Evolutionary conservation across 192 early-diverging fungal genomes (phyloP), one percentile per base, ranked within the genome.

Genomic region (Martensiomyces pterosporus): DNA sequence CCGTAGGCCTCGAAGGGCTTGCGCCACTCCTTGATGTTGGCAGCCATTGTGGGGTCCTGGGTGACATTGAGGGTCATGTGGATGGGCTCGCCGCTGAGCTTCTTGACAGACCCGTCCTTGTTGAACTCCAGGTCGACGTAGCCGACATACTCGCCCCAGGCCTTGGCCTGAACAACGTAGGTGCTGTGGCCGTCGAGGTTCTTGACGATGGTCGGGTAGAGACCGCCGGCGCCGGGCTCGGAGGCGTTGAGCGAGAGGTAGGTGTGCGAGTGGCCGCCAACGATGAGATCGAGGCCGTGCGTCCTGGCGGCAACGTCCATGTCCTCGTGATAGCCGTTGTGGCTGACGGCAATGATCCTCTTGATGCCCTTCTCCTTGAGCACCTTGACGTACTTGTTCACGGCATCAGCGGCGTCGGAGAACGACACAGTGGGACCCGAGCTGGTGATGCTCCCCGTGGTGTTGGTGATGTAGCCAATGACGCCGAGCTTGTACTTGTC

Each of bases 181-280:
- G 83, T 82, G 35, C 55, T 50, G 21, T 83, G 66, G 22, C 78
- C 79, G 43, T 80, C 81, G 14, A 64, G 39, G 62, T 84, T 86
- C 12, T 45, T 76, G 24, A 85, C 76, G 3, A 50, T 48, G 32
- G 83, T 87, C 17, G 87, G 87, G 55, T 85, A 89, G 7, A 75
- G 73, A 1, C 87, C 87, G 16, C 60, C 64, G 14, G 68, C 75
- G 17, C 56, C 46, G n/a, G 64, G 59, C n/a, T 72, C 75, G 9
- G 54, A 54, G 0, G 77, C 52, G 44, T 84, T 71, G 27, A 69
- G 70, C 23, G 76, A 52, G 6, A 89, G 57, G 43, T 83, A 79
- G 1, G 84, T 78, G 49, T 89, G 87, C 21, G 80, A 84, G 65
- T 89, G 85, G 3, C 87, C 85, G 24, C 87, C 87, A 35, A 87